Percentiles rank a stretch among this genome's conserved stretches.
phyloP scores from a whole-genome alignment of 2,329 filamentous ascomycete genomes.

The Diaporthe humulicola region DNA sequence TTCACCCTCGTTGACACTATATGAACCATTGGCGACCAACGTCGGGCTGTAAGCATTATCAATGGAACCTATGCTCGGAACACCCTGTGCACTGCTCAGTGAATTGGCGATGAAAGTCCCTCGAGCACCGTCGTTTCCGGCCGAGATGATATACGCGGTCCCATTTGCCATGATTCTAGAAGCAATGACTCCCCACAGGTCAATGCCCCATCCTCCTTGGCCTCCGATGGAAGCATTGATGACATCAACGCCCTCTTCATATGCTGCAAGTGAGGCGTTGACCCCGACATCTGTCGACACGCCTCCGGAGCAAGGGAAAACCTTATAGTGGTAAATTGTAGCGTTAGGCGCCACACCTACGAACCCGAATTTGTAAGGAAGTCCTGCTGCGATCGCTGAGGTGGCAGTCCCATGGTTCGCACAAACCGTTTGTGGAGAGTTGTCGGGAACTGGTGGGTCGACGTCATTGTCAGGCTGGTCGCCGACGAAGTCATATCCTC shows the following conservation, averaged over 20 bases:
- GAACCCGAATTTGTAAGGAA: slow-evolving; percentile 27
- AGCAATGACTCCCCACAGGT: slow-evolving; percentile 23
- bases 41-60: slow-evolving; percentile 34
- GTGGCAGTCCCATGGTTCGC: slow-evolving; percentile 29
- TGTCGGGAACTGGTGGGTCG: slow-evolving; percentile 8
- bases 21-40: slow-evolving; percentile 11
- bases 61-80: slow-evolving; percentile 27
- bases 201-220: slow-evolving; percentile 29
- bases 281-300: slow-evolving; percentile 20
- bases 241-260: slow-evolving; percentile 29
- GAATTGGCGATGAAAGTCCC: slow-evolving; percentile 19
- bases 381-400: slow-evolving; percentile 25
- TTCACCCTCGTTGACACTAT: slow-evolving; percentile 27
- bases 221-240: slow-evolving; percentile 32
- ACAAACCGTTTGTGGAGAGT: slow-evolving; percentile 18
- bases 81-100: slow-evolving; percentile 23
- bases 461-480: slow-evolving; percentile 23
- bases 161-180: slow-evolving; percentile 25
- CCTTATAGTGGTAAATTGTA: slow-evolving; percentile 21
- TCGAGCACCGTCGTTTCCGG: slow-evolving; percentile 28
- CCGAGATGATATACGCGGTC: slow-evolving; percentile 22
- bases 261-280: slow-evolving; percentile 29
- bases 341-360: slow-evolving; percentile 27
- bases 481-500: slow-evolving; percentile 24
- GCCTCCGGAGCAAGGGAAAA: slow-evolving; percentile 26